A percentile compares a stretch with the other conserved stretches of the same genome.
Conservation (phyloP, 1,284 basidiomycete genomes). For the Takashimella koratensis region DNA sequence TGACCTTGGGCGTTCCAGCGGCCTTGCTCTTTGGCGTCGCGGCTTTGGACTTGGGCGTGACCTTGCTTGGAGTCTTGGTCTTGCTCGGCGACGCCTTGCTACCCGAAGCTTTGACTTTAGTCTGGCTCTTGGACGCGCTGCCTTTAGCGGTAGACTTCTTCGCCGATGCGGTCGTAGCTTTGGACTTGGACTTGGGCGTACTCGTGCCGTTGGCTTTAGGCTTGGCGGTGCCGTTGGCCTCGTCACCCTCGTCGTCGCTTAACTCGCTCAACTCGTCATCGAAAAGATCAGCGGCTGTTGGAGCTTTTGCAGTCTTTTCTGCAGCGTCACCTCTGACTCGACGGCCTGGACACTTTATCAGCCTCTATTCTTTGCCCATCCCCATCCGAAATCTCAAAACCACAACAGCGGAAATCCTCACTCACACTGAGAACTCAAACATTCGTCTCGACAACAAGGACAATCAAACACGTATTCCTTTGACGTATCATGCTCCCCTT, state of each 20-base stretch:
- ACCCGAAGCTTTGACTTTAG: not conserved
- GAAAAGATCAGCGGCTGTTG: not conserved
- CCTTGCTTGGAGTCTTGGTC: constrained; percentile 3
- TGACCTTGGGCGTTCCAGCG: not conserved
- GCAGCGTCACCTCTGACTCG: not conserved
- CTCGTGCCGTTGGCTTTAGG: not conserved
- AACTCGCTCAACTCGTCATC: constrained; percentile 11
- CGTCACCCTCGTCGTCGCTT: constrained; percentile 1
- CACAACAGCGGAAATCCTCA: no score
- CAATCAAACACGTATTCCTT: constrained; percentile 23
- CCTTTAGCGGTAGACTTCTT: constrained; percentile 4
- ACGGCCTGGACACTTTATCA: not conserved
- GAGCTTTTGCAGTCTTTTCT: not conserved
- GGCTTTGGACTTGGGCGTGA: constrained; percentile 7
- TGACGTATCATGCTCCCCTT: constrained; percentile 10
- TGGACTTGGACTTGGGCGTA: not conserved
- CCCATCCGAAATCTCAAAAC: not conserved
- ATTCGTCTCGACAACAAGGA: constrained; percentile 30
- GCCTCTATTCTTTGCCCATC: not conserved
- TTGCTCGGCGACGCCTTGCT: not conserved
- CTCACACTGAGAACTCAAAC: constrained; percentile 33
- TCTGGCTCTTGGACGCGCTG: not conserved
- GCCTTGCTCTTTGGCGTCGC: constrained; percentile 7
- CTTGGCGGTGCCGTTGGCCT: not conserved
- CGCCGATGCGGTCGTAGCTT: not conserved